These are phyloP conservation scores for Fusarium agapanthi DNA, from an alignment of 2,329 filamentous ascomycete species.

Conservation along the genomic window DNA sequence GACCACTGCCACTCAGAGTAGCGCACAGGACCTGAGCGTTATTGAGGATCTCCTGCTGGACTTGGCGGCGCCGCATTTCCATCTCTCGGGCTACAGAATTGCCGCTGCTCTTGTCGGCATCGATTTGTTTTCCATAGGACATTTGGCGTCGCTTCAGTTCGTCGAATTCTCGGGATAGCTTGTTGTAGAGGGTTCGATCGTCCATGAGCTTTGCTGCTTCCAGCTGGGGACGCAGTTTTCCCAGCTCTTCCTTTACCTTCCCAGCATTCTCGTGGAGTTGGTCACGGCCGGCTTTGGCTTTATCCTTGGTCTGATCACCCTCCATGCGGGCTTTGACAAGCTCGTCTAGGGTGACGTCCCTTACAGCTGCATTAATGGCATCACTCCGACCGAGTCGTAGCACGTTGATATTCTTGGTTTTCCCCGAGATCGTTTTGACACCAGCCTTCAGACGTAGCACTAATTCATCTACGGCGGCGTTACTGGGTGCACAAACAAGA, in stretches of 20 bases:
- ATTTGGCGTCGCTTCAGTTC: constrained; percentile 78
- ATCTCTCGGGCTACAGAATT: constrained; percentile 83
- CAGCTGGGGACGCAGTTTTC: constrained; percentile 74
- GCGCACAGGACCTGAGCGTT: constrained; percentile 93
- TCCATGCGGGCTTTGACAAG: constrained; percentile 80
- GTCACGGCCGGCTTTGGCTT: constrained; percentile 64
- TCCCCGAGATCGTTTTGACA: constrained; percentile 79
- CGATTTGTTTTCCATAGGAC: constrained; percentile 80
- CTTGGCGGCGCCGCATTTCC: constrained; percentile 82
- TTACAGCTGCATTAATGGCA: constrained; percentile 88
- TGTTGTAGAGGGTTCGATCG: constrained; percentile 57
- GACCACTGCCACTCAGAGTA: constrained; percentile 92
- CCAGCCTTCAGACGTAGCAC: constrained; percentile 92
- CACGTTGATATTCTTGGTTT: constrained; percentile 80
- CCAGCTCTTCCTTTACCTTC: constrained; percentile 79
- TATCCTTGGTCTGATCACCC: constrained; percentile 65
- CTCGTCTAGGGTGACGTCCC: constrained; percentile 92
- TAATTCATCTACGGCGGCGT: constrained; percentile 95
- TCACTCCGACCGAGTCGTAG: constrained; percentile 90
- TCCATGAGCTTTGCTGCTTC: constrained; percentile 70
- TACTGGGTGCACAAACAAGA: constrained; percentile 96
- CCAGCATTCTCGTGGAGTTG: constrained; percentile 70
- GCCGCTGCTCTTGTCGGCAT: constrained; percentile 85
- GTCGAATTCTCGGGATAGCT: constrained; percentile 80
- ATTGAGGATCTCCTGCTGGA: constrained; percentile 92